Base-by-base conservation (phyloP, 768 basidiomycete species). In the Gelatoporia subvermispora region DNA sequence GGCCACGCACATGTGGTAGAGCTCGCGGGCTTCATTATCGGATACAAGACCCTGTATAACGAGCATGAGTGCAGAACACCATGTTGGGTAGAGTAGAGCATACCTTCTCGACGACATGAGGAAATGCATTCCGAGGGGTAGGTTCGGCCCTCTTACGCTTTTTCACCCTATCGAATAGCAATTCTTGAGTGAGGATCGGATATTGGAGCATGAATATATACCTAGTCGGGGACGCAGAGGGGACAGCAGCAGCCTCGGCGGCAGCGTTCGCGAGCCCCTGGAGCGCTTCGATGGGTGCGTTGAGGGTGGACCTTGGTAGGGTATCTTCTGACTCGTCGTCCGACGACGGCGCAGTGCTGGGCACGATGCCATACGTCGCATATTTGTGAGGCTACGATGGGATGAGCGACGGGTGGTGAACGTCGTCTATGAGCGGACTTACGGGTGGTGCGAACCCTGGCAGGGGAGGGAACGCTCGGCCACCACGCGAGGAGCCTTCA, bases 231-330 rank as follows among this genome's bases (percentile, higher is more conserved):
- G 79, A 73, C 10, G 77, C 61, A 35, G 88, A 87, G 8, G 88
- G 81, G 18, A 42, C 41, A 10, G 88, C 85, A 1, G 91, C 89
- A 7, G 93, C 90, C 66, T 95, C 93, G 22, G 91, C 93, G 5
- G 94, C 94, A 1, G 93, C 94, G 63, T 96, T 93, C 23, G 94
- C 94, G 44, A 96, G 73, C 2, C 92, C 91, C 63, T 96, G 92
- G 31, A 97, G 72, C 11, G 94, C 94, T 62, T 96, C 92, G 47
- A 95, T 94, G 1, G 94, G 94, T 1, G 93, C 92, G 53, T 88
- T 92, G 53, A 96, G 72, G 25, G 88, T 81, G 35, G 86, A 78
- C 28, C 91, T 78, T 15, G 92, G 88, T 11, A 94, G 72, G 0
- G 91, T 86, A 44, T 93, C 91, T 60, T 94, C 91, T 0, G 88